phyloP scores from a whole-genome alignment of 306 rosid genomes.

The Glycyrrhiza uralensis region DNA sequence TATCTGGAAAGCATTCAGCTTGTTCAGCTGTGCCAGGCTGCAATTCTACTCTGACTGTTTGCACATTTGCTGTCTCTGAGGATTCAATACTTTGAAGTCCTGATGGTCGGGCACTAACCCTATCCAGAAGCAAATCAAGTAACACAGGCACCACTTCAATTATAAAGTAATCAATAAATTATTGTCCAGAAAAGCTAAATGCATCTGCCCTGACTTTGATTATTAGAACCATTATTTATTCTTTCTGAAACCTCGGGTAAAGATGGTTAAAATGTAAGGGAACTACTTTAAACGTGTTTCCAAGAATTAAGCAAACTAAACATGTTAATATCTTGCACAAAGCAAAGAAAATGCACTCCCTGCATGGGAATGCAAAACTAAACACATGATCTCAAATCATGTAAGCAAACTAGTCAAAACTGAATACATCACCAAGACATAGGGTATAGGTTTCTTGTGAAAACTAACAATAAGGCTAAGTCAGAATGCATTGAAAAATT shows the following conservation, averaged over 20 bases:
- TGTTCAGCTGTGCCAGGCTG: slow-evolving; percentile 36
- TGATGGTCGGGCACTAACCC: slow-evolving; percentile 61
- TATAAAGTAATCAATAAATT: slow-evolving; percentile 7
- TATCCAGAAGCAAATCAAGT: slow-evolving; percentile 33
- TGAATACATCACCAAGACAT: background rate
- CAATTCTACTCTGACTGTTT: slow-evolving; percentile 29
- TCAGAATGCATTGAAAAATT: background rate
- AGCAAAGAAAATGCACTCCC: background rate
- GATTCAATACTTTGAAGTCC: slow-evolving; percentile 52
- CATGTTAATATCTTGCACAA: background rate
- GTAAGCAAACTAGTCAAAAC: background rate
- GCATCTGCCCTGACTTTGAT: background rate
- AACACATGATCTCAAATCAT: slow-evolving; percentile 14
- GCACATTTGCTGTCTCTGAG: slow-evolving; percentile 37
- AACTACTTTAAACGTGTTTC: background rate
- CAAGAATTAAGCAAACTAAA: background rate
- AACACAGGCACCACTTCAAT: slow-evolving; percentile 5
- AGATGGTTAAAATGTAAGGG: too few relatives aligned
- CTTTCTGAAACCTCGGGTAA: background rate
- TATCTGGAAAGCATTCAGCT: slow-evolving; percentile 32
- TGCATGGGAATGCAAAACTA: slow-evolving; percentile 1
- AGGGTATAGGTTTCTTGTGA: background rate
- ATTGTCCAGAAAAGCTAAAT: background rate
- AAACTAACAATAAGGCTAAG: background rate
- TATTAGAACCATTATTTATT: background rate